These are phyloP conservation scores for Basipetospora sp. DNA, from an alignment of 2,329 filamentous ascomycete species.

Conservation along the genomic window DNA sequence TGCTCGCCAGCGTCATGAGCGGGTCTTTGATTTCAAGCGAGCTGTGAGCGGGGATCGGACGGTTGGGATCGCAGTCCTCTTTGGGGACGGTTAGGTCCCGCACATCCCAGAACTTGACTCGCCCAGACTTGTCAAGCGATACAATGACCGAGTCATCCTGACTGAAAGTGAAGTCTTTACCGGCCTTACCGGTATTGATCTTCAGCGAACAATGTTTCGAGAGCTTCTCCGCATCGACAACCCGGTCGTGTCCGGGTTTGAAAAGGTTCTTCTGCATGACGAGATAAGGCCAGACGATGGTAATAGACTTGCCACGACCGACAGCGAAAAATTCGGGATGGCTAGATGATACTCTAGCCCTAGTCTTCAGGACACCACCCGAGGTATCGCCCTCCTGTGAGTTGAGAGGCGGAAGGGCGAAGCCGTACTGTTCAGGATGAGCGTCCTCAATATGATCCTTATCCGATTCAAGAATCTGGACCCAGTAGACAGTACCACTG, in stretches of 20 bases:
- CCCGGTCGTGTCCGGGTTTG: conserved; percentile 47
- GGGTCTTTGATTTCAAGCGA: conserved; percentile 72
- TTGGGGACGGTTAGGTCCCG: conserved; percentile 52
- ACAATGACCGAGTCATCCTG: conserved; percentile 90
- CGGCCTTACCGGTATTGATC: conserved; percentile 93
- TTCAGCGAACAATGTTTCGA: conserved; percentile 76
- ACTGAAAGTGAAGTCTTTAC: conserved; percentile 95
- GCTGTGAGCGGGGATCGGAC: conserved; percentile 37
- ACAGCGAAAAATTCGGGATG: conserved; percentile 92
- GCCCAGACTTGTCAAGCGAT: conserved; percentile 89
- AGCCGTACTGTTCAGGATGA: conserved; percentile 69
- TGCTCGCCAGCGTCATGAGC: conserved; percentile 72
- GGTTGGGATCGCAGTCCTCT: conserved; percentile 34
- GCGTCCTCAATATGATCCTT: conserved; percentile 68
- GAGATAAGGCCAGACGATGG: conserved; percentile 61
- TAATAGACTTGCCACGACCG: conserved; percentile 88
- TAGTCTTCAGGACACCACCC: conserved; percentile 86
- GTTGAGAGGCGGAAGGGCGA: conserved; percentile 75
- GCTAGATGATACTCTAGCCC: conserved; percentile 74
- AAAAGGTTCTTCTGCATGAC: conserved; percentile 49
- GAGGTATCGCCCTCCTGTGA: conserved; percentile 80
- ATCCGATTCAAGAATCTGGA: conserved; percentile 59
- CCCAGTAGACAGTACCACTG: conserved; percentile 94
- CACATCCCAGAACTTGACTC: conserved; percentile 97
- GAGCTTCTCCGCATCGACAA: conserved; percentile 77